Conservation (phyloP, 495 filamentous ascomycete genomes). For the Aspergillus saccharolyticus region DNA sequence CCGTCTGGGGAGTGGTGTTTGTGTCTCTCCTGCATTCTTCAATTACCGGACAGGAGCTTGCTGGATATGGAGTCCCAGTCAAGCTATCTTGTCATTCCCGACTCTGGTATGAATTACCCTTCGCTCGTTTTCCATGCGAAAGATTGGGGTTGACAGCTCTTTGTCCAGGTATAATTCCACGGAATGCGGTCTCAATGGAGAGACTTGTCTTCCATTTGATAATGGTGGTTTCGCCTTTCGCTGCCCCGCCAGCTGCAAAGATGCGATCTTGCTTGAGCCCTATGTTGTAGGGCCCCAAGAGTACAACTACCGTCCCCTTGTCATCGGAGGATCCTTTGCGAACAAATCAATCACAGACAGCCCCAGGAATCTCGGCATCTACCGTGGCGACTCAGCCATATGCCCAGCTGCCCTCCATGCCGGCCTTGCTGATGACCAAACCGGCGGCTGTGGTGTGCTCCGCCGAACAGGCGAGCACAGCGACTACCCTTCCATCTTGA, state of each 20-base stretch:
- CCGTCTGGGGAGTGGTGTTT: slow-evolving; percentile 64
- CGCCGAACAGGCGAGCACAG: slow-evolving; percentile 55
- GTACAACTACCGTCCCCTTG: slow-evolving; percentile 57
- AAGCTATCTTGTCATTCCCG: slow-evolving; percentile 46
- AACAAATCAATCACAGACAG: slow-evolving; percentile 11
- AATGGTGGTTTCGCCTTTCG: slow-evolving; percentile 62
- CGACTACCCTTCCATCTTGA: slow-evolving; percentile 45
- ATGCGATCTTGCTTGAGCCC: slow-evolving; percentile 60
- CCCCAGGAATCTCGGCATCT: slow-evolving; percentile 39
- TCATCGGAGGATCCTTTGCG: slow-evolving; percentile 62
- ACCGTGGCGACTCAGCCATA: slow-evolving; percentile 74
- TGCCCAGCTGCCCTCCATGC: slow-evolving; percentile 72
- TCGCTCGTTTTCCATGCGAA: background rate
- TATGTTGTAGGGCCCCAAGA: slow-evolving; percentile 64
- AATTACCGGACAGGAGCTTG: slow-evolving; percentile 50
- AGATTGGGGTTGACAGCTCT: background rate
- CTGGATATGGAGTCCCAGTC: slow-evolving; percentile 56
- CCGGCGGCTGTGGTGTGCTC: slow-evolving; percentile 71
- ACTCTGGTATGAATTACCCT: slow-evolving; percentile 41
- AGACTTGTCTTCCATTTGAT: slow-evolving; percentile 66
- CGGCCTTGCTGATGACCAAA: slow-evolving; percentile 56
- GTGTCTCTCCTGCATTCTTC: slow-evolving; percentile 56
- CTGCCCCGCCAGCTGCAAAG: slow-evolving; percentile 65
- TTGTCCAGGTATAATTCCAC: slow-evolving; percentile 40
- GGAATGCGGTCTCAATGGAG: slow-evolving; percentile 66